Evolutionary conservation across 2,329 filamentous ascomycete genomes (phyloP).

Genomic region (Neobulgaria alba): DNA sequence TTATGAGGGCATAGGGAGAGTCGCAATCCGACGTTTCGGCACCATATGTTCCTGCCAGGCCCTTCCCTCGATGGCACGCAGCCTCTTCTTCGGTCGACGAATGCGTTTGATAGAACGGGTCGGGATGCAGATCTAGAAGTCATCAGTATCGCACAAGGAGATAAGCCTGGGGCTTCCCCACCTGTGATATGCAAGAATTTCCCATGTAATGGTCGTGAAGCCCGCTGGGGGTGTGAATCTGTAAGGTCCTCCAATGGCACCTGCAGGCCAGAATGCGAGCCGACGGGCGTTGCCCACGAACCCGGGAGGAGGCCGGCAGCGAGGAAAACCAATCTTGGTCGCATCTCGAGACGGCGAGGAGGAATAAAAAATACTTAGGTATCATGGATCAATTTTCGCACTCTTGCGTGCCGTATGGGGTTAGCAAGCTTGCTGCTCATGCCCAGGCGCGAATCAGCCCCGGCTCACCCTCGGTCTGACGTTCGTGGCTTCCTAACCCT

Average conservation of each 20-base stretch:
- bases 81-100: slow-evolving; percentile 58
- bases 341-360: slow-evolving; percentile 18
- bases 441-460: not conserved
- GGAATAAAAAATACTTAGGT: slow-evolving; percentile 3
- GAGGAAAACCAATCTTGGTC: slow-evolving; percentile 12
- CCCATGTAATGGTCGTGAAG: slow-evolving; percentile 47
- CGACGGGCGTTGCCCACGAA: slow-evolving; percentile 20
- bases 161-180: slow-evolving; percentile 34
- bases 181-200: slow-evolving; percentile 85
- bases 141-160: slow-evolving; percentile 18
- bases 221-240: slow-evolving; percentile 13
- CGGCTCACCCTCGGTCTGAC: too few species aligned
- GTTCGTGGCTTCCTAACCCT: not conserved
- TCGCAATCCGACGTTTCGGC: slow-evolving; percentile 86
- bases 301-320: slow-evolving; percentile 19
- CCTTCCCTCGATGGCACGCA: slow-evolving; percentile 73
- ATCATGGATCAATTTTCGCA: slow-evolving; percentile 7
- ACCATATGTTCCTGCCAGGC: slow-evolving; percentile 72
- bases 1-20: slow-evolving; percentile 67
- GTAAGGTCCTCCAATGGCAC: slow-evolving; percentile 23
- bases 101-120: slow-evolving; percentile 75
- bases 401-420: not conserved
- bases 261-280: slow-evolving; percentile 17
- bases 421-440: not conserved
- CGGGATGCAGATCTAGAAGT: slow-evolving; percentile 75